These are phyloP conservation scores for Lasiodiplodia hormozganensis DNA, from an alignment of 2,329 filamentous ascomycete genomes.

Conservation along the genomic window DNA sequence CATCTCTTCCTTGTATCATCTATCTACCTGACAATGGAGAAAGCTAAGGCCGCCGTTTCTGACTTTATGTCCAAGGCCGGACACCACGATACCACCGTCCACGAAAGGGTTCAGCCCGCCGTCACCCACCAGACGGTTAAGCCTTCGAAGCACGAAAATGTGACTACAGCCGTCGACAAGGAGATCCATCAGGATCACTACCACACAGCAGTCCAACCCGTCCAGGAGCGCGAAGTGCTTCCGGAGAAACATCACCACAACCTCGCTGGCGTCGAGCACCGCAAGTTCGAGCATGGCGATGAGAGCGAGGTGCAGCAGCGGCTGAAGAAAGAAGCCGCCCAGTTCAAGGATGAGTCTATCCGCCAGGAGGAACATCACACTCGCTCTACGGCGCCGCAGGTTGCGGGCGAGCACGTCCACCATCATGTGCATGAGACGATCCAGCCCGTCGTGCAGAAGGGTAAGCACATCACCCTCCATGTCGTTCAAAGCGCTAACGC, in stretches of 20 bases:
- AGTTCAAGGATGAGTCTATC: slow-evolving; percentile 61
- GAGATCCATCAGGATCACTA: slow-evolving; percentile 77
- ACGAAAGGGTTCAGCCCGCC: slow-evolving; percentile 68
- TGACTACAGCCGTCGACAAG: slow-evolving; percentile 68
- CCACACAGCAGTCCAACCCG: slow-evolving; percentile 72
- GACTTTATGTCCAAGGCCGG: slow-evolving; percentile 67
- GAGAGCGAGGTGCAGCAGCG: slow-evolving; percentile 54
- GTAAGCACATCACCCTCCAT: not conserved
- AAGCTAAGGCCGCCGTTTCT: slow-evolving; percentile 67
- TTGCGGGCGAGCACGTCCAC: slow-evolving; percentile 69
- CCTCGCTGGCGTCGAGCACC: slow-evolving; percentile 64
- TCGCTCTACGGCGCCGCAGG: slow-evolving; percentile 54
- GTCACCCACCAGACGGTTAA: slow-evolving; percentile 67
- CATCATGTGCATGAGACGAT: slow-evolving; percentile 73
- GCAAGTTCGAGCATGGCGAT: slow-evolving; percentile 67
- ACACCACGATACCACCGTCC: slow-evolving; percentile 71
- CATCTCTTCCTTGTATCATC: not conserved
- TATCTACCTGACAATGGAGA: slow-evolving; percentile 60
- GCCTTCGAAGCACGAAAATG: slow-evolving; percentile 67
- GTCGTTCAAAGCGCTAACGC: no score
- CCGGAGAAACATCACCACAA: slow-evolving; percentile 71
- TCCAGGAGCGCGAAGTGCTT: slow-evolving; percentile 61
- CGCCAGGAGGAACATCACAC: slow-evolving; percentile 57
- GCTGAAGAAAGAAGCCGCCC: slow-evolving; percentile 44
- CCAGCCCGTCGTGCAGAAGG: slow-evolving; percentile 73